Conservation (phyloP, 1,284 basidiomycete genomes). For the Trichosporon ovoides region DNA sequence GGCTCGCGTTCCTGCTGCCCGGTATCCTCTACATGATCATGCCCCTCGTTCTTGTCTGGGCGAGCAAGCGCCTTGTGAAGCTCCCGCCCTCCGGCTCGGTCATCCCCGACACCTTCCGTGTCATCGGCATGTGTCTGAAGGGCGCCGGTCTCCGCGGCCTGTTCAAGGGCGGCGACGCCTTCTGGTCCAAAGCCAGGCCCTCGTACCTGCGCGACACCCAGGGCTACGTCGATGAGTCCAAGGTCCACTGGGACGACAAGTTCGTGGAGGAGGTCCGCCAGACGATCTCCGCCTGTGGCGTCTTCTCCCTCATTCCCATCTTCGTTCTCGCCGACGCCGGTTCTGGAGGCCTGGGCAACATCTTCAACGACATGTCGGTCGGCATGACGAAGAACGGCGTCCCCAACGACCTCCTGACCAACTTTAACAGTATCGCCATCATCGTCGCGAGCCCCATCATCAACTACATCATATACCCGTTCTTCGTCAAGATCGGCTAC, state of each 20-base stretch:
- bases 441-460: constrained; percentile 50
- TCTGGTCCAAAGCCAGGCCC: constrained; percentile 51
- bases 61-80: constrained; percentile 28
- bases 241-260: constrained; percentile 51
- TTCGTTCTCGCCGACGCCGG: constrained; percentile 49
- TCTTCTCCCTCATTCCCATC: constrained; percentile 51
- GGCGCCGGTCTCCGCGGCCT: constrained; percentile 32
- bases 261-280: constrained; percentile 52
- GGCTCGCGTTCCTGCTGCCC: constrained; percentile 51
- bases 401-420: constrained; percentile 52
- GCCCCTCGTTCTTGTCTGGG: constrained; percentile 28
- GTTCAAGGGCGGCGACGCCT: constrained; percentile 38
- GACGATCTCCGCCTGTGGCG: constrained; percentile 50
- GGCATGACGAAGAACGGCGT: constrained; percentile 49
- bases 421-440: constrained; percentile 51
- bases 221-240: constrained; percentile 35
- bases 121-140: constrained; percentile 27
- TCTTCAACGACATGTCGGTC: constrained; percentile 48
- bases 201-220: constrained; percentile 35
- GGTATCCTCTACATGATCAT: constrained; percentile 51
- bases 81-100: constrained; percentile 52
- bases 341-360: constrained; percentile 23
- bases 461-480: constrained; percentile 50
- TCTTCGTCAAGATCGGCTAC: constrained; percentile 44
- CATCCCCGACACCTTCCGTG: constrained; percentile 42